Evolutionary conservation across 192 early-diverging fungal species (phyloP).

Genomic region (Coemansia sp.): DNA sequence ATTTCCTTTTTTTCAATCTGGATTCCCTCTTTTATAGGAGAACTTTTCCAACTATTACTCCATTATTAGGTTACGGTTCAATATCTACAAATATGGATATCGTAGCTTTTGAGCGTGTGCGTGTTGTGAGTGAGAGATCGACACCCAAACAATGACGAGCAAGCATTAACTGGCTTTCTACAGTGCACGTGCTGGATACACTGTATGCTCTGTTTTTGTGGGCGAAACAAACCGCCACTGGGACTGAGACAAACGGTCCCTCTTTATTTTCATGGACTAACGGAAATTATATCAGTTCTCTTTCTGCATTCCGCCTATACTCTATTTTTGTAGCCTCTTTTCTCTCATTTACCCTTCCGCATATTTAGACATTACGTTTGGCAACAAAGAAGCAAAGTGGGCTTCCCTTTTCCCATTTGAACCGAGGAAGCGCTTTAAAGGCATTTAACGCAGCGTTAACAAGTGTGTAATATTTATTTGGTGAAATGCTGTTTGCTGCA

Average conservation of each 20-base stretch:
- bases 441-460: no score
- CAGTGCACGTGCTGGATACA: neutral
- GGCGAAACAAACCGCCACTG: neutral
- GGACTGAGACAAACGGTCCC: neutral
- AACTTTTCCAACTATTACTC: constrained; percentile 3
- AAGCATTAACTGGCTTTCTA: neutral
- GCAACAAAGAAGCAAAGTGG: no score
- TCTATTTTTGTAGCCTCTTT: constrained; percentile 8
- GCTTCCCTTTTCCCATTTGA: no score
- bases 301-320: neutral
- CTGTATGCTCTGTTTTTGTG: neutral
- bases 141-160: neutral
- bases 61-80: constrained; percentile 2
- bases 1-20: constrained; percentile 4
- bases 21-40: neutral
- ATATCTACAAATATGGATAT: neutral
- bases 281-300: neutral
- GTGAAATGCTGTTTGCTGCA: constrained; percentile 27
- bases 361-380: no score
- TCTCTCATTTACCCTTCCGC: neutral
- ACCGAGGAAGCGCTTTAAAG: no score
- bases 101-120: neutral
- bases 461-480: neutral
- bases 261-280: neutral
- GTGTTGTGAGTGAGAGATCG: neutral